Conservation (phyloP, 768 basidiomycete genomes). For the Rhodotorula diobovata region DNA sequence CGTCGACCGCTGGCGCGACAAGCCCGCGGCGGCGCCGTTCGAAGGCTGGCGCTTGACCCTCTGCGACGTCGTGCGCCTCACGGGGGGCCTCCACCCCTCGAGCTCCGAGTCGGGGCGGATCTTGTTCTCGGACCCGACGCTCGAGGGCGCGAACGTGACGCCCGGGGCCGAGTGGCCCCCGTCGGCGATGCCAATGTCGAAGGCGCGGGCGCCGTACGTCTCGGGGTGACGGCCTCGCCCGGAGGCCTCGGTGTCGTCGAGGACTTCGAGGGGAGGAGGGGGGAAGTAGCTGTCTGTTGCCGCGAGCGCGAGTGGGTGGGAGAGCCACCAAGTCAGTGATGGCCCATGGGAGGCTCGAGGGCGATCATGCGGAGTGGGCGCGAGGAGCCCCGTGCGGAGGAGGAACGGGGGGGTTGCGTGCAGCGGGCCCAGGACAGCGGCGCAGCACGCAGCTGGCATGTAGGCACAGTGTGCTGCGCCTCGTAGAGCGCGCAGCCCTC, state of each 20-base stretch:
- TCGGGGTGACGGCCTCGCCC: constrained; percentile 21
- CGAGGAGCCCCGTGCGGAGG: not conserved
- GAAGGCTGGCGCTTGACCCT: constrained; percentile 20
- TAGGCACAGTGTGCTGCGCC: no score
- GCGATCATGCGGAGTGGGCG: not conserved
- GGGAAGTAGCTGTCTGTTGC: constrained; percentile 36
- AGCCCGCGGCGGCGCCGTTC: not conserved
- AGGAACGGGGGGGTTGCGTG: not conserved
- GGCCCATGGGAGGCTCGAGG: no score
- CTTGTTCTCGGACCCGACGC: not conserved
- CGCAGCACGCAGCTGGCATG: no score
- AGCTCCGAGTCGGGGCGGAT: constrained; percentile 20
- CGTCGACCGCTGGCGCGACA: no score
- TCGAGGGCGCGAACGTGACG: constrained; percentile 33
- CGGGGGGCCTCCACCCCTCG: constrained; percentile 25
- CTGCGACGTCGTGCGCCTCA: constrained; percentile 31
- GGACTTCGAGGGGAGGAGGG: constrained; percentile 12
- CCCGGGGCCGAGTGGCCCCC: constrained; percentile 28
- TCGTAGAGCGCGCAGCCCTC: no score
- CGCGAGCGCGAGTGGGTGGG: no score
- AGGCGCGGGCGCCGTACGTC: constrained; percentile 22
- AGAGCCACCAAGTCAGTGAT: no score
- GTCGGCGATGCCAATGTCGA: constrained; percentile 22
- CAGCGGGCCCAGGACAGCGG: no score
- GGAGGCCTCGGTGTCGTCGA: constrained; percentile 16